Evolutionary conservation across 345 rosid genomes (phyloP), one percentile per base, ranked within the genome.

Genomic region (Camelina hispida): DNA sequence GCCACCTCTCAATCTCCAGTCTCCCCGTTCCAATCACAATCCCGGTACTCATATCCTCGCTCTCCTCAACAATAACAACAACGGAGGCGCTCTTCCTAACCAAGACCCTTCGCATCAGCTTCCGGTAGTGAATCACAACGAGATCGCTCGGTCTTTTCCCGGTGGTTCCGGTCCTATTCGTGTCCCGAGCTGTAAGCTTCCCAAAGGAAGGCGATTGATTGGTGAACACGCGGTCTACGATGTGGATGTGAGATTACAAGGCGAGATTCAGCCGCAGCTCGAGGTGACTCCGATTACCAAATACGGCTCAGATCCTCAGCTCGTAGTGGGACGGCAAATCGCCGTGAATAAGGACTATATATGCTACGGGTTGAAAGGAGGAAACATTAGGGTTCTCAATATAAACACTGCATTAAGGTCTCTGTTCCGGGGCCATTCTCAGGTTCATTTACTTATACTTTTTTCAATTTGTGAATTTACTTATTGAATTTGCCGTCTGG

Each of bases 221-320:
- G 97, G 93, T 46, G 82, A 69, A 20, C 77, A 77, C 43, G 87
- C 81, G 4, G 84, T 74, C 11, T 90, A 90, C 53, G 97, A 92
- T 77, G 87, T 92, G 2, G 92, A 89, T 64, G 82, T 71, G 50
- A 77, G 88, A 76, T 28, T 85, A 64, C 86, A 76, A 2, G 97
- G 93, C 10, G 96, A 88, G 84, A 72, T 76, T 62, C 93, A 89
- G 78, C 91, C 96, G 1, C 90, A 89, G 84, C 96, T 95, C 2
- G 99, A 90, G 84, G 96, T 85, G 48, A 89, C 91, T 66, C 97
- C 99, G 32, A 95, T 95, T 64, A 92, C 99, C 6, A 92, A 87
- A 76, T 94, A 94, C 75, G 84, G 76, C 5, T 91, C 96, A 48
- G 97, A 94, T 70, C 97, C 97, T 43, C 91, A 84, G 77, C 95